A percentile compares a stretch with the other conserved stretches of the same genome.
Conservation (phyloP, 164 flowering plant species). For the Cinnamomum chago region DNA sequence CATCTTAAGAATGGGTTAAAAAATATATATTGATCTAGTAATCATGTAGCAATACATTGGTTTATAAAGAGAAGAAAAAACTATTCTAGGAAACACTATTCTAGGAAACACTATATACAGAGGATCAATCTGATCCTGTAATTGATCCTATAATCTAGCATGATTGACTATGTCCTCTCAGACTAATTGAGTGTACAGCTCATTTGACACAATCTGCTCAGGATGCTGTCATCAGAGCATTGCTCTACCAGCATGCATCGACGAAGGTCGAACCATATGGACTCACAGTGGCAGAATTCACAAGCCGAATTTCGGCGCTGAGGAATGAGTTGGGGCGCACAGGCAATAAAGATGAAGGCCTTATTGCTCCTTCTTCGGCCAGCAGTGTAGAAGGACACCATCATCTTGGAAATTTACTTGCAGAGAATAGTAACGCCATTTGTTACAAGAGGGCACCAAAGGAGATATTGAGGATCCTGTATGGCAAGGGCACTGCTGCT, state of each 20-base stretch:
- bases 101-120: too few species aligned
- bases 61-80: too few species aligned
- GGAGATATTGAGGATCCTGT: conserved; percentile 26
- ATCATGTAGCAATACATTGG: too few species aligned
- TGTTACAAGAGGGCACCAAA: conserved; percentile 17
- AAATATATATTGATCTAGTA: too few species aligned
- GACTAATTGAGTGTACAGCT: too few species aligned
- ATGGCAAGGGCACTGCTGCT: conserved; percentile 18
- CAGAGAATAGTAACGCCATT: background rate
- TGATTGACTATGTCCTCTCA: too few species aligned
- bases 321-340: conserved; percentile 48
- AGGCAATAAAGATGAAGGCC: conserved; percentile 71
- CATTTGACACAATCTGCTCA: too few species aligned
- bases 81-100: too few species aligned
- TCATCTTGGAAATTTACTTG: conserved; percentile 41
- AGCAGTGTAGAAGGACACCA: conserved; percentile 20
- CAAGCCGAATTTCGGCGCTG: conserved; percentile 45
- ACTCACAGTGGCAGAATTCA: conserved; percentile 66
- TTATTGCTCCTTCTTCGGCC: conserved; percentile 24
- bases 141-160: too few species aligned
- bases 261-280: conserved; percentile 48
- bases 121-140: too few species aligned
- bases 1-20: too few species aligned
- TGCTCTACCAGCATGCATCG: conserved; percentile 37
- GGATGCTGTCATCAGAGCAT: conserved; percentile 68